Evolutionary conservation across 1,284 basidiomycete genomes (phyloP), one percentile per base, ranked within the genome.

Genomic region (Pascua sp.): DNA sequence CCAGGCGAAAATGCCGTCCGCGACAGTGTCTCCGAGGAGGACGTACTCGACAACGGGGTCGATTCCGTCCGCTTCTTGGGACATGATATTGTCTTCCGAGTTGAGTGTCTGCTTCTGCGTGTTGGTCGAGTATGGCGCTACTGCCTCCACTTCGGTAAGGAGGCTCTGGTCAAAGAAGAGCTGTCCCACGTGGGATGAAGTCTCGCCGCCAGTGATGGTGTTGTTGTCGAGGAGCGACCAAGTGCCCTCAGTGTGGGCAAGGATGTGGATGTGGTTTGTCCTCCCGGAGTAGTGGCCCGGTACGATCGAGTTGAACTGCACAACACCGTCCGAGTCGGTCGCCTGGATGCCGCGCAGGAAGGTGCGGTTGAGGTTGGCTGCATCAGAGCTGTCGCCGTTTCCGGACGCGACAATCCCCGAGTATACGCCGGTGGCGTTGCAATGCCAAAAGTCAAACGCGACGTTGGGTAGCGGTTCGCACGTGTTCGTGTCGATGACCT

Each of bases 361-460:
- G 9, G 76, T 78, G 60, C 78, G 77, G 57, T 78, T 66, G 45
- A 73, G 64, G 58, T 73, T 75, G 42, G 74, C 17, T 75, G 75
- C 57, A 70, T 77, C 55, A 72, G 65, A 16, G 64, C 53, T 45
- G 78, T 79, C 17, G 59, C 66, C 49, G 62, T 61, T 40, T 67
- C 74, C 42, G 70, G 72, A 2, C 63, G 63, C 69, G 16, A 77
- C 71, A 69, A 80, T 78, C 54, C 80, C 80, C 37, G 79, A 76
- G 70, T 80, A 81, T 66, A 78, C 73, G 15, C 76, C 75, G 5
- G 70, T 74, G 16, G 75, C 78, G 60, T 82, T 82, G 54, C 79
- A 78, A 77, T 68, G 61, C 87, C 87, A 89, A 44, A 89, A 82
- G 66, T 89, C 87, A 18, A 88, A 85, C 36, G 88, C 80, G 41